These are phyloP conservation scores for Auricularia sp. DNA, from an alignment of 768 basidiomycete species.

Conservation along the genomic window DNA sequence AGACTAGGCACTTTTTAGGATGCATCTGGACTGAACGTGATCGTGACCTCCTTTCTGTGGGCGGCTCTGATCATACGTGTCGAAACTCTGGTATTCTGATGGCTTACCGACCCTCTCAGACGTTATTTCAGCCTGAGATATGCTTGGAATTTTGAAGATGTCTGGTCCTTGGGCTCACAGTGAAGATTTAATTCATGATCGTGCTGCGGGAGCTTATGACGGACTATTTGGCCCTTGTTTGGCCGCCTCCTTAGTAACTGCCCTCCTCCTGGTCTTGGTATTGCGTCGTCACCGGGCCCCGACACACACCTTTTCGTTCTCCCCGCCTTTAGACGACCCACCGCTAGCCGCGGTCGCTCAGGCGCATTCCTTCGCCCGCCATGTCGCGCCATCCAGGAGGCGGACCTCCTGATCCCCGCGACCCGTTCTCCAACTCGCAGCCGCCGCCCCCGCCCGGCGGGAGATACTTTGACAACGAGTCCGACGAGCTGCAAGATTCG, in stretches of 20 bases:
- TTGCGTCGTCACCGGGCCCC: background rate
- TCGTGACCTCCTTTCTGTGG: too few species aligned
- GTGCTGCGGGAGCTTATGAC: too few species aligned
- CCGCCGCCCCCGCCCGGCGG: slow-evolving; percentile 8
- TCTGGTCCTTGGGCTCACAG: too few species aligned
- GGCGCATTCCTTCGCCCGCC: background rate
- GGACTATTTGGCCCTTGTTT: background rate
- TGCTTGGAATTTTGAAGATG: too few species aligned
- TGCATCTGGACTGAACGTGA: too few species aligned
- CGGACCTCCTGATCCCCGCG: slow-evolving; percentile 1
- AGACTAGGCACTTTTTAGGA: too few species aligned
- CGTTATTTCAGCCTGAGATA: too few species aligned
- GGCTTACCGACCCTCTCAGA: too few species aligned
- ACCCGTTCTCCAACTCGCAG: slow-evolving; percentile 2
- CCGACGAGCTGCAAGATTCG: slow-evolving; percentile 37
- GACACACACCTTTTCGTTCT: slow-evolving; percentile 1
- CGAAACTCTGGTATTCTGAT: too few species aligned
- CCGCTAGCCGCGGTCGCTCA: background rate
- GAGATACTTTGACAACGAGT: slow-evolving; percentile 65
- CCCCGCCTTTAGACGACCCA: background rate
- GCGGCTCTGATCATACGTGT: too few species aligned
- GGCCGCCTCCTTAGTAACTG: background rate
- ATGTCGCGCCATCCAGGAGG: background rate
- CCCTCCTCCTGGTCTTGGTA: background rate
- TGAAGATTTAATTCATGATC: too few species aligned